Evolutionary conservation across 768 basidiomycete genomes (phyloP), one percentile per base, ranked within the genome.

Genomic region (Solioccasus polychromus): DNA sequence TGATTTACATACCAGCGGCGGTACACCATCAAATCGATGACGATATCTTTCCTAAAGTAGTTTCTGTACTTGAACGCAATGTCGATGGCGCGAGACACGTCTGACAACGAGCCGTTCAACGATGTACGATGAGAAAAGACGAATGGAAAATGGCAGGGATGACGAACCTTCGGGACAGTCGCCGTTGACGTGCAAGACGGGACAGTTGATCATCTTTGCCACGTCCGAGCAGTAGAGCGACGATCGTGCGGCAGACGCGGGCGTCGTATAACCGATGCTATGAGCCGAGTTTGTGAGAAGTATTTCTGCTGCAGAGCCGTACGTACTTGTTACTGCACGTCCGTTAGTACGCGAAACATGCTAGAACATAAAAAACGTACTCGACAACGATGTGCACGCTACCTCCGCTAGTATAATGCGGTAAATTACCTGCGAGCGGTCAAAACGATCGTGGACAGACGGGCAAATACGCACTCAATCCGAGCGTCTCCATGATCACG

Each of bases 241-340:
- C 1, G 92, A 93, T 7, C 92, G 79, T 12, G 89, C 88, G 39
- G 77, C 79, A 0, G 88, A 82, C 0, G 90, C 87, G 0, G 91
- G 92, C 0, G 92, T 94, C 0, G 92, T 94, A 55, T 94, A 95
- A 19, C 92, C 92, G 47, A 95, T 90, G 54, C 88, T 94, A 55
- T 14, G 47, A 36, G 11, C n/a, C 40, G 25, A 37, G 12, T n/a
- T 22, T 23, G 56, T 10, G 60, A 20, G 32, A 8, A 15, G 7
- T 12, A 28, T 28, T 28, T 7, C 19, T 32, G 25, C 29, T 9
- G 22, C 18, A 45, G 25, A 9, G 15, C 15, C 18, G 35, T 6
- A 30, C 71, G 37, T 49, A 82, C 81, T 82, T 83, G 63, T 85
- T 83, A 50, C 82, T 83, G 52, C 19, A 48, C 9, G 35, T 35